phyloP scores from a whole-genome alignment of 2,329 filamentous ascomycete genomes.

The Cladosporium sp. region DNA sequence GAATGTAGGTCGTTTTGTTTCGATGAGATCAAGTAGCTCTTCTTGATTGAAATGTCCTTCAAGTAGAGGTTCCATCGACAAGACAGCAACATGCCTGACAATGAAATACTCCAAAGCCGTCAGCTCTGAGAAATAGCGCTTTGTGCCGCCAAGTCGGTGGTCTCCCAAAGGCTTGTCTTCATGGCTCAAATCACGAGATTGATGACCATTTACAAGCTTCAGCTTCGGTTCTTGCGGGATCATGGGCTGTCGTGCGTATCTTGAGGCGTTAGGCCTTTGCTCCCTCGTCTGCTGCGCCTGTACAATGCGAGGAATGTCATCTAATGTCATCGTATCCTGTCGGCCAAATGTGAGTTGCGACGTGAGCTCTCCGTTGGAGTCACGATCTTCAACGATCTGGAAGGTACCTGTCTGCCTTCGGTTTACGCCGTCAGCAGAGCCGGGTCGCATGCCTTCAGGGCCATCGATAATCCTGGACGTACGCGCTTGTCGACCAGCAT shows the following conservation, averaged over 20 bases:
- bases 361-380: constrained; percentile 59
- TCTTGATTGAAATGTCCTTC: constrained; percentile 90
- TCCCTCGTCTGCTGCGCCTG: constrained; percentile 93
- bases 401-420: constrained; percentile 49
- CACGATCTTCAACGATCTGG: constrained; percentile 76
- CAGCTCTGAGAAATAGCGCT: constrained; percentile 93
- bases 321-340: constrained; percentile 85
- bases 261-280: constrained; percentile 75
- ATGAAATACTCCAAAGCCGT: constrained; percentile 97
- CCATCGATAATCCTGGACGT: constrained; percentile 91
- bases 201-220: constrained; percentile 65
- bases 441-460: constrained; percentile 69
- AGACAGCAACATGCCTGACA: constrained; percentile 86
- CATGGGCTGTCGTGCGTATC: constrained; percentile 66
- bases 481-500: constrained; percentile 83
- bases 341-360: constrained; percentile 83
- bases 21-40: constrained; percentile 86
- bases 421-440: constrained; percentile 58
- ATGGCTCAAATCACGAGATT: constrained; percentile 63
- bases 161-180: constrained; percentile 33
- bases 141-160: constrained; percentile 53
- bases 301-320: constrained; percentile 94
- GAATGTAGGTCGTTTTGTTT: constrained; percentile 88
- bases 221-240: constrained; percentile 64
- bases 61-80: constrained; percentile 90